A percentile compares a stretch with the other conserved stretches of the same genome.
phyloP scores from a whole-genome alignment of 1,284 basidiomycete genomes.

The Testicularia cyperi region DNA sequence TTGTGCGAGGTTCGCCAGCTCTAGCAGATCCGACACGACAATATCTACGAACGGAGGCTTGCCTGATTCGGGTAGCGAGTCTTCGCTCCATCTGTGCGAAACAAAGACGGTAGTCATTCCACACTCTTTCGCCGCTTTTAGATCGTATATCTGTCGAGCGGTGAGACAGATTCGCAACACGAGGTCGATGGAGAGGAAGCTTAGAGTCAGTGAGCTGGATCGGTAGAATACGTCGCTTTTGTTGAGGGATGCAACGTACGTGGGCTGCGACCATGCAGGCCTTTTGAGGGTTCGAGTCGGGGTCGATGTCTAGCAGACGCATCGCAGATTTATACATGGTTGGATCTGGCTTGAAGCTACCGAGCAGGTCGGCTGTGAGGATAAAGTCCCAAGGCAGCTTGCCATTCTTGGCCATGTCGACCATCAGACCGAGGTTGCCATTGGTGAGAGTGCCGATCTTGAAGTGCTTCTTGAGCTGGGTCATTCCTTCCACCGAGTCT shows the following conservation, averaged over 20 bases:
- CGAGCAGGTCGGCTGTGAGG: slow-evolving; percentile 16
- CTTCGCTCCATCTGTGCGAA: slow-evolving; percentile 16
- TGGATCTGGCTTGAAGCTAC: slow-evolving; percentile 22
- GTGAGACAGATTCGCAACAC: too few relatives aligned
- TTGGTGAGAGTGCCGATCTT: slow-evolving; percentile 23
- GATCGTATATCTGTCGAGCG: slow-evolving; percentile 27
- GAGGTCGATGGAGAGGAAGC: too few relatives aligned
- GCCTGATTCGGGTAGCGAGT: slow-evolving; percentile 8
- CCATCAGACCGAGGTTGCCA: slow-evolving; percentile 26
- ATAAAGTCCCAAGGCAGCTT: slow-evolving; percentile 23
- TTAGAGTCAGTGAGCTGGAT: too few relatives aligned
- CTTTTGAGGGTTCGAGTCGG: not conserved
- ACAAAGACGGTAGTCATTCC: slow-evolving; percentile 31
- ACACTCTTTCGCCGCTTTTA: slow-evolving; percentile 20
- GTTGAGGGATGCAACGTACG: slow-evolving; percentile 4
- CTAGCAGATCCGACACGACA: slow-evolving; percentile 12
- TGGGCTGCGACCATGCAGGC: slow-evolving; percentile 28
- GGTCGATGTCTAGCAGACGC: slow-evolving; percentile 13
- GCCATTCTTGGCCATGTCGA: slow-evolving; percentile 21
- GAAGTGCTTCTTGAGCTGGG: slow-evolving; percentile 1
- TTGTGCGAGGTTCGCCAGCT: slow-evolving; percentile 10
- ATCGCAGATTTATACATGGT: slow-evolving; percentile 14
- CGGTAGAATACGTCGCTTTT: too few relatives aligned
- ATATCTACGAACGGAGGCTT: slow-evolving; percentile 24
- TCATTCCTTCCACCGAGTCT: slow-evolving; percentile 9